Conservation (phyloP, 2,329 filamentous ascomycete genomes). For the Colletotrichum musicola region DNA sequence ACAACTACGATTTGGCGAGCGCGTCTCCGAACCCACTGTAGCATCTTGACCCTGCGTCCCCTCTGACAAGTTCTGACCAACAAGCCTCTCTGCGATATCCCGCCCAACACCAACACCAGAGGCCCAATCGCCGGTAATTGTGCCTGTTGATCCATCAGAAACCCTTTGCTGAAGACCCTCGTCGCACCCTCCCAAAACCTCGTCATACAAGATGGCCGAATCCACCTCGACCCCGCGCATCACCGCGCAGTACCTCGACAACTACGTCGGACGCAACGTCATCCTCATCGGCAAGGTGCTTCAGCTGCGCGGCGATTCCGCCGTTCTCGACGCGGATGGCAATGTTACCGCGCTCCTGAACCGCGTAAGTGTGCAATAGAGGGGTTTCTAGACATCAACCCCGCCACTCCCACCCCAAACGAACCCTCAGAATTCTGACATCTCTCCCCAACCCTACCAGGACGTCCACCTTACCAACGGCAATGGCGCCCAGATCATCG, state of each 20-base stretch:
- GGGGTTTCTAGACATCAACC: too few species aligned
- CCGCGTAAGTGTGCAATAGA: slow-evolving; percentile 64
- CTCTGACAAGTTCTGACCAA: not conserved
- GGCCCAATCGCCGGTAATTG: not conserved
- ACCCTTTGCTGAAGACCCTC: not conserved
- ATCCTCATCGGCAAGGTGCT: slow-evolving; percentile 88
- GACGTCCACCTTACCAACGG: slow-evolving; percentile 77
- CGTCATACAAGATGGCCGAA: slow-evolving; percentile 69
- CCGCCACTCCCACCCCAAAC: too few species aligned
- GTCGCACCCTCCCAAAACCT: not conserved
- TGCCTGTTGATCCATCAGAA: not conserved
- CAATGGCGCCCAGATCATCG: slow-evolving; percentile 81
- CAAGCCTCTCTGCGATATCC: not conserved
- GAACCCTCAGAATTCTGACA: not conserved
- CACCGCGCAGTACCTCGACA: slow-evolving; percentile 82
- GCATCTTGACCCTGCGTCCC: not conserved
- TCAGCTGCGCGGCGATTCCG: slow-evolving; percentile 84
- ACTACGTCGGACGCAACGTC: slow-evolving; percentile 80
- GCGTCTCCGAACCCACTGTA: slow-evolving; percentile 9
- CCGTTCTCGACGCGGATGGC: slow-evolving; percentile 84
- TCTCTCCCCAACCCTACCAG: slow-evolving; percentile 54
- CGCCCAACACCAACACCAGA: not conserved
- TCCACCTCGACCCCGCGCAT: slow-evolving; percentile 82
- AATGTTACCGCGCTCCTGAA: slow-evolving; percentile 81
- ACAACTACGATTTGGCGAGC: slow-evolving; percentile 12